A percentile compares a stretch with the other conserved stretches of the same genome.
These are phyloP conservation scores for Nitzschia sp. DNA, from an alignment of 108 stramenopile genomes.

Conservation along the genomic window DNA sequence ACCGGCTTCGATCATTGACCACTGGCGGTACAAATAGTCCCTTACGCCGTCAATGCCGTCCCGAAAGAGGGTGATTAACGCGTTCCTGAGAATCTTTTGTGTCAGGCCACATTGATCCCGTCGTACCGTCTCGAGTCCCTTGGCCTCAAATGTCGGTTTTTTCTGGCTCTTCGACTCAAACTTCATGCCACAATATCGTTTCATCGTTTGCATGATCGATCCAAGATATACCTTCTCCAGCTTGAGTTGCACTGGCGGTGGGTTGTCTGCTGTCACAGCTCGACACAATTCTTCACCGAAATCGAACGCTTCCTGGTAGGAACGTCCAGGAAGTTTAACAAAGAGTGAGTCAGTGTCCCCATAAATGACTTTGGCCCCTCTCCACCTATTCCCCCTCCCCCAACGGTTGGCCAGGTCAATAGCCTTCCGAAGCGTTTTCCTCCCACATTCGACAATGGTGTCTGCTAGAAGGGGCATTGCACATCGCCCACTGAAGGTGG, in stretches of 20 bases:
- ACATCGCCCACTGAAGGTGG: constrained; percentile 95
- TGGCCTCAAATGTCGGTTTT: constrained; percentile 82
- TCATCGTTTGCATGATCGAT: constrained; percentile 90
- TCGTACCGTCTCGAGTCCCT: constrained; percentile 88
- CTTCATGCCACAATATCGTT: constrained; percentile 91
- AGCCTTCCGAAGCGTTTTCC: constrained; percentile 83
- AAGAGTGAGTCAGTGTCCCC: constrained; percentile 99
- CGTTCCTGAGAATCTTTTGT: constrained; percentile 78
- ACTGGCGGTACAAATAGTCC: constrained; percentile 76
- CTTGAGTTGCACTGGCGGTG: constrained; percentile 93
- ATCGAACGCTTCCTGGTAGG: constrained; percentile 85
- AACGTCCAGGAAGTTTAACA: constrained; percentile 88
- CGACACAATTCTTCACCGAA: constrained; percentile 91
- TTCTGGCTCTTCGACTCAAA: constrained; percentile 73
- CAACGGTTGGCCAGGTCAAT: constrained; percentile 84
- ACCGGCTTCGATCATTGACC: constrained; percentile 78
- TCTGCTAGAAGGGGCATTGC: constrained; percentile 96
- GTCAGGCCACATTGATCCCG: constrained; percentile 86
- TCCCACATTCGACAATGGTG: constrained; percentile 94
- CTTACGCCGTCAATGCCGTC: constrained; percentile 53
- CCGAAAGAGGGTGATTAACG: constrained; percentile 74
- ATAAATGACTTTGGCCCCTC: constrained; percentile 87
- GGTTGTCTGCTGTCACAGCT: constrained; percentile 83
- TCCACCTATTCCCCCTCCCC: constrained; percentile 75
- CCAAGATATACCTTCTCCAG: constrained; percentile 95